A percentile compares a stretch with the other conserved stretches of the same genome.
Evolutionary conservation across 2,329 filamentous ascomycete species (phyloP).

Genomic region (Alternaria rosae): DNA sequence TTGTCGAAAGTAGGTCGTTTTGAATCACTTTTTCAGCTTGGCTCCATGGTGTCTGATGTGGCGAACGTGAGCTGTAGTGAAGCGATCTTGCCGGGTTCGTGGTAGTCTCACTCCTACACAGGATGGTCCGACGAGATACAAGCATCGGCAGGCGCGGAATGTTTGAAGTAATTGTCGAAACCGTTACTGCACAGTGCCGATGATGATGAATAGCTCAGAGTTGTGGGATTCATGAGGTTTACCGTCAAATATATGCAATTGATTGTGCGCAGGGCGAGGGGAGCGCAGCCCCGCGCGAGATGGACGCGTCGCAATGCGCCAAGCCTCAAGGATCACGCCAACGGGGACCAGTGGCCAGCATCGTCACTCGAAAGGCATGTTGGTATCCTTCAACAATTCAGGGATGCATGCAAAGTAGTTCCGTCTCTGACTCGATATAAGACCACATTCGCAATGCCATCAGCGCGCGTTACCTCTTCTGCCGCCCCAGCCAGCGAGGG

Average conservation of each 20-base stretch:
- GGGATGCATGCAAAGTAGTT: neutral
- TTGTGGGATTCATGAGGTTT: neutral
- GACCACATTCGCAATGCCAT: neutral
- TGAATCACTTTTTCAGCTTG: neutral
- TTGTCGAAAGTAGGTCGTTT: neutral
- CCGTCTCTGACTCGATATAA: neutral
- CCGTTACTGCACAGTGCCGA: neutral
- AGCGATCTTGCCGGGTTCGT: neutral
- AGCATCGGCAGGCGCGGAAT: neutral
- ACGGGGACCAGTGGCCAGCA: neutral
- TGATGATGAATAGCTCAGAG: neutral
- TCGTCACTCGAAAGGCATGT: neutral
- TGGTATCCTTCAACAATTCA: neutral
- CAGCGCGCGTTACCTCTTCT: neutral
- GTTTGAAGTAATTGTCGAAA: neutral
- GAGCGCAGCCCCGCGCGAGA: neutral
- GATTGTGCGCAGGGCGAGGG: neutral
- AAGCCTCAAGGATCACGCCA: neutral
- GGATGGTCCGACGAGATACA: neutral
- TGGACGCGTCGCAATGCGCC: neutral
- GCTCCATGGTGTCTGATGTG: neutral
- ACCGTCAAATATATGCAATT: neutral
- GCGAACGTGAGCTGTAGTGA: neutral
- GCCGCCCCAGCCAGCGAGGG: conserved; percentile 46
- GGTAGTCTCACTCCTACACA: neutral